phyloP scores from a whole-genome alignment of 495 filamentous ascomycete genomes.

The Aspergillus nanangensis region DNA sequence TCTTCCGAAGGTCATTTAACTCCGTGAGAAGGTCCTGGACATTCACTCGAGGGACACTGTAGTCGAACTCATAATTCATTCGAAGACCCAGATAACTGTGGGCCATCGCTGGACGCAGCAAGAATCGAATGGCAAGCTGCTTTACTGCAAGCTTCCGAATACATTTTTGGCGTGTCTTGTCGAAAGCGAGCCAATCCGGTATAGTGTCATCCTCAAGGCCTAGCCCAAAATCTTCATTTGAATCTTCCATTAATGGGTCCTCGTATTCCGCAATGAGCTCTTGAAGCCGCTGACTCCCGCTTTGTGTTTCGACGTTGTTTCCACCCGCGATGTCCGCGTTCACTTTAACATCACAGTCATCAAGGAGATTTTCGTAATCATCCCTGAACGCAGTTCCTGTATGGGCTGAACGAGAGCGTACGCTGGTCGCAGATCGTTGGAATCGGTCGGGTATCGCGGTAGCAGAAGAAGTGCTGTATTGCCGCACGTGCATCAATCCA shows the following conservation, averaged over 20 bases:
- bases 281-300: too few relatives aligned
- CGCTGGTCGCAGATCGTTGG: too few relatives aligned
- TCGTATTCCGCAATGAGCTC: conserved; percentile 2
- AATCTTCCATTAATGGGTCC: conserved; percentile 11
- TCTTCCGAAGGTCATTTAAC: conserved; percentile 25
- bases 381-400: too few relatives aligned
- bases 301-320: not conserved
- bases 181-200: conserved; percentile 25
- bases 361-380: conserved; percentile 8
- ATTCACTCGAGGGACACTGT: conserved; percentile 24
- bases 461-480: conserved; percentile 15
- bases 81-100: conserved; percentile 36
- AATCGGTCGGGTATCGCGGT: too few relatives aligned
- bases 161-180: conserved; percentile 32
- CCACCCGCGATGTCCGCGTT: not conserved
- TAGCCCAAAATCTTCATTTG: conserved; percentile 11
- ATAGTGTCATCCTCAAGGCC: conserved; percentile 16
- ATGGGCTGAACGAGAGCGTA: too few relatives aligned
- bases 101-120: conserved; percentile 36
- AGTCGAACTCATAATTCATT: conserved; percentile 28
- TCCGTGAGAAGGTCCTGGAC: conserved; percentile 29
- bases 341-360: not conserved
- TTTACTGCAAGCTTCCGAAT: conserved; percentile 39
- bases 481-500: conserved; percentile 19
- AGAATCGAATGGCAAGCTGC: conserved; percentile 38